A percentile compares a stretch with the other conserved stretches of the same genome.
Evolutionary conservation across 2,329 filamentous ascomycete genomes (phyloP).

Genomic region (Xylaria arbuscula): DNA sequence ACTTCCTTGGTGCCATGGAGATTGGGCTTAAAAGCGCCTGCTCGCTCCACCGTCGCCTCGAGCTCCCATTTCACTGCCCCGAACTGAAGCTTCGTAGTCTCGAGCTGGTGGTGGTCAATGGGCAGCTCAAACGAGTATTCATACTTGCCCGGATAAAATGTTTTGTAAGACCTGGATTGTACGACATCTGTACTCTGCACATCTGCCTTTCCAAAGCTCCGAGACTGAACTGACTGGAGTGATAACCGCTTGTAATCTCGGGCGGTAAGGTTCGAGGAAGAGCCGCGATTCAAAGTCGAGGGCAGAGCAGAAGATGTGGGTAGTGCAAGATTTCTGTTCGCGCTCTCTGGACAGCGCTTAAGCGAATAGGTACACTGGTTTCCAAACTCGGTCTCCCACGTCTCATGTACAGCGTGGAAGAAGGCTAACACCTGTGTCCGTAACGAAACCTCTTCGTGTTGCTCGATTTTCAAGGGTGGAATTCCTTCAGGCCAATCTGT

Average conservation of each 20-base stretch:
- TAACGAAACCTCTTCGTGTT: slow-evolving; percentile 84
- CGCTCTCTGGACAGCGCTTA: slow-evolving; percentile 53
- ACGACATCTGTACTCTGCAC: slow-evolving; percentile 69
- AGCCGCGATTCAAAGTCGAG: slow-evolving; percentile 49
- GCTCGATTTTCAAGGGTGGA: slow-evolving; percentile 84
- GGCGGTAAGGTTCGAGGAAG: slow-evolving; percentile 52
- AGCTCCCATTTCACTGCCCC: slow-evolving; percentile 90
- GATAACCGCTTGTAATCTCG: slow-evolving; percentile 76
- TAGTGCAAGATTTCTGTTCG: slow-evolving; percentile 48
- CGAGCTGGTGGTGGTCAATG: slow-evolving; percentile 87
- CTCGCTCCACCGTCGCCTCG: slow-evolving; percentile 84
- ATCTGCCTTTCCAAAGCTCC: slow-evolving; percentile 87
- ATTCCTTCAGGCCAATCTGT: slow-evolving; percentile 99
- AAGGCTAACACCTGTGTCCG: slow-evolving; percentile 92
- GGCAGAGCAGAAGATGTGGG: slow-evolving; percentile 50
- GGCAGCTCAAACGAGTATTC: slow-evolving; percentile 84
- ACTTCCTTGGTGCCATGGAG: slow-evolving; percentile 85
- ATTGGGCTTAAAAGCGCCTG: slow-evolving; percentile 90
- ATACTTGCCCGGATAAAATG: slow-evolving; percentile 79
- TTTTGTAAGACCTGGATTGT: slow-evolving; percentile 80
- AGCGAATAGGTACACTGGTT: slow-evolving; percentile 69
- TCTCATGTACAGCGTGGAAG: slow-evolving; percentile 80
- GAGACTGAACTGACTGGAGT: slow-evolving; percentile 81
- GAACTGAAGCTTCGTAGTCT: slow-evolving; percentile 88
- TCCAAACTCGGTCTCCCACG: slow-evolving; percentile 71